Evolutionary conservation across 352 stramenopile species (phyloP).

Genomic region (Phytophthora rubi): DNA sequence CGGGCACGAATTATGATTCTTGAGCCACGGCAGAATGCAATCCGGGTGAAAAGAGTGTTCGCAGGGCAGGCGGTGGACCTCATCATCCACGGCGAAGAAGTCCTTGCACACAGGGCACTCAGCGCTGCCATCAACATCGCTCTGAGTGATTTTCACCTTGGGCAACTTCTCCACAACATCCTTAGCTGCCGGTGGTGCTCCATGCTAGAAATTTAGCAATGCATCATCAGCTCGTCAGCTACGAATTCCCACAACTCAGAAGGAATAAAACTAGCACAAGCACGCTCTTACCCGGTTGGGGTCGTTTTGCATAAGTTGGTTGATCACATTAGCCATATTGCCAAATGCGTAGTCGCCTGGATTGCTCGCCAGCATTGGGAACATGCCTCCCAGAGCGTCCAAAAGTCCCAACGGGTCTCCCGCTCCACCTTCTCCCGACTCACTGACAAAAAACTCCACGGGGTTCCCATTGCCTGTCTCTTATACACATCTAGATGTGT

Average conservation of each 20-base stretch:
- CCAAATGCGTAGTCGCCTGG: conserved; percentile 86
- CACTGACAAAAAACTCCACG: conserved; percentile 82
- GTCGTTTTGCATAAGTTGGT: conserved; percentile 91
- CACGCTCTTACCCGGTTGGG: conserved; percentile 70
- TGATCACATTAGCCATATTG: conserved; percentile 86
- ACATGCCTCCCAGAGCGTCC: conserved; percentile 65
- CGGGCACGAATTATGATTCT: conserved; percentile 90
- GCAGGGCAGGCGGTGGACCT: conserved; percentile 78
- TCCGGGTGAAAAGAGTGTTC: conserved; percentile 83
- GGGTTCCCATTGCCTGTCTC: conserved; percentile 70
- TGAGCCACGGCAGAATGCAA: conserved; percentile 88
- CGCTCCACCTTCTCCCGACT: conserved; percentile 42
- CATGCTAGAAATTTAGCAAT: conserved; percentile 53
- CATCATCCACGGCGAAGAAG: conserved; percentile 78
- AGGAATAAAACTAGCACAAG: not conserved
- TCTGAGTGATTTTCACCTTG: conserved; percentile 75
- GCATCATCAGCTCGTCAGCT: conserved; percentile 24
- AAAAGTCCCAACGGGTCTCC: conserved; percentile 54
- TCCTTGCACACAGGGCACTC: conserved; percentile 91
- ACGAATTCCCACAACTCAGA: not conserved
- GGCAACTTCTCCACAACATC: conserved; percentile 77
- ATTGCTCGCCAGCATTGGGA: conserved; percentile 66
- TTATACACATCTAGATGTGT: no score
- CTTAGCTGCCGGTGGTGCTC: conserved; percentile 78
- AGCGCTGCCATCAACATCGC: conserved; percentile 74